Base-by-base conservation (phyloP, 1,284 basidiomycete species). In the Meripilus lineatus region DNA sequence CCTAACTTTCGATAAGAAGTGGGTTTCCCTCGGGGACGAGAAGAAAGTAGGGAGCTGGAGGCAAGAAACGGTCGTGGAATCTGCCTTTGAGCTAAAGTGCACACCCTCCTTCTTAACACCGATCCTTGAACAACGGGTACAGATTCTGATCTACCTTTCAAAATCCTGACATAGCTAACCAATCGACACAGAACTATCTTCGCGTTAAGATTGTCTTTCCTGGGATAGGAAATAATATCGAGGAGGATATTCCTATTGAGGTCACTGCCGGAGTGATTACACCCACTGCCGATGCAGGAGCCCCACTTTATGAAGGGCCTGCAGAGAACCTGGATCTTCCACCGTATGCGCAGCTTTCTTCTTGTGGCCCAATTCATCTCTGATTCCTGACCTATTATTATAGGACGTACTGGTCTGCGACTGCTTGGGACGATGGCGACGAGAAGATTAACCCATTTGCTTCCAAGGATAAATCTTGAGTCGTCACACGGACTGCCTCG, bases 141-240 rank as follows among this genome's bases (percentile, higher is more conserved):
- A 11, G 8, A 10, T 17, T 5, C 14, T 36, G n/a, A 23, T 38
- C 24, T 5, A 5, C 14, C 14, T 20, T 5, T 20, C 37, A 23
- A 5, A 21, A 10, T 23, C 28, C 8, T n/a, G n/a, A n/a, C n/a
- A n/a, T n/a, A n/a, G n/a, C n/a, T n/a, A n/a, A n/a, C 24, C 24
- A 14, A 10, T 36, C 8, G 5, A 15, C 21, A 20, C 14, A 38
- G 37, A 14, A 38, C 21, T 5, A 21, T 15, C n/a, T 38, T 13
- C 8, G n/a, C 13, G 8, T 38, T 8, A 38, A 38, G 24, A 23
- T 38, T 5, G 24, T 10, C 21, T 38, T 38, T 15, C 13, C 37
- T 5, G 37, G 37, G n/a, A 21, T 38, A 11, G 37, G 37, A 14
- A 38, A 38, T 22, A 38, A 14, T 23, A 13, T 38, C 18, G 37